Percentiles rank a stretch among this genome's conserved stretches.
Conservation (phyloP, 192 early-diverging fungal genomes). For the Chytriomyces confervae region DNA sequence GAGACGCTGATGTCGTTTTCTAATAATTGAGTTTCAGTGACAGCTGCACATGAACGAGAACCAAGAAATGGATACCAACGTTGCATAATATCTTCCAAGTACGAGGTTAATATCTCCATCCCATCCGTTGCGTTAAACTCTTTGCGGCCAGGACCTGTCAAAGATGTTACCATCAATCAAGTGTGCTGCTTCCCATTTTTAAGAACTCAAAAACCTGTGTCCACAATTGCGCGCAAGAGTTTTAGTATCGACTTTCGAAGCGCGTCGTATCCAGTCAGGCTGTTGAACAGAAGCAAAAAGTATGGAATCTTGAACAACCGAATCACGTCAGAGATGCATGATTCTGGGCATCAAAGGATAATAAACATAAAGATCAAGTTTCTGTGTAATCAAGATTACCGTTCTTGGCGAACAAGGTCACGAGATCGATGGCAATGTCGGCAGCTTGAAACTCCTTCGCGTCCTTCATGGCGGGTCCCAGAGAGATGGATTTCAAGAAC, state of each 20-base stretch:
- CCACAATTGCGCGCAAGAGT: conserved; percentile 46
- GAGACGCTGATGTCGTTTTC: conserved; percentile 35
- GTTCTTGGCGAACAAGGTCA: conserved; percentile 40
- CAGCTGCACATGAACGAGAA: not conserved
- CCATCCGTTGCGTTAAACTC: conserved; percentile 49
- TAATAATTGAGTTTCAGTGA: not conserved
- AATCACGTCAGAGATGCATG: conserved; percentile 39
- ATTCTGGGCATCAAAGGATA: conserved; percentile 6
- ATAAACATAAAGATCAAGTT: not conserved
- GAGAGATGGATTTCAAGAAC: conserved; percentile 29
- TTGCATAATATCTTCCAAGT: conserved; percentile 44
- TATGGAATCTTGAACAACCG: conserved; percentile 23
- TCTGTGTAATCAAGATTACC: conserved; percentile 20
- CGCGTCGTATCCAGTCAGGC: conserved; percentile 32
- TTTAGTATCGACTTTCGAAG: conserved; percentile 46
- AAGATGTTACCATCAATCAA: not conserved
- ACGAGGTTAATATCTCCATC: conserved; percentile 41
- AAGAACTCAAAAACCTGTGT: conserved; percentile 38
- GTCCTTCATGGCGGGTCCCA: not conserved
- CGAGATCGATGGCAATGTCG: conserved; percentile 42
- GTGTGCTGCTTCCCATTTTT: not conserved
- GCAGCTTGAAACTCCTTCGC: conserved; percentile 8
- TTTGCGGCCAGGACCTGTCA: conserved; percentile 39
- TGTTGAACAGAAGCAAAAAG: conserved; percentile 38
- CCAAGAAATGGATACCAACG: conserved; percentile 11